Percentiles rank a stretch among this genome's conserved stretches.
phyloP scores from a whole-genome alignment of 768 basidiomycete genomes.

The Suillus brevipes region DNA sequence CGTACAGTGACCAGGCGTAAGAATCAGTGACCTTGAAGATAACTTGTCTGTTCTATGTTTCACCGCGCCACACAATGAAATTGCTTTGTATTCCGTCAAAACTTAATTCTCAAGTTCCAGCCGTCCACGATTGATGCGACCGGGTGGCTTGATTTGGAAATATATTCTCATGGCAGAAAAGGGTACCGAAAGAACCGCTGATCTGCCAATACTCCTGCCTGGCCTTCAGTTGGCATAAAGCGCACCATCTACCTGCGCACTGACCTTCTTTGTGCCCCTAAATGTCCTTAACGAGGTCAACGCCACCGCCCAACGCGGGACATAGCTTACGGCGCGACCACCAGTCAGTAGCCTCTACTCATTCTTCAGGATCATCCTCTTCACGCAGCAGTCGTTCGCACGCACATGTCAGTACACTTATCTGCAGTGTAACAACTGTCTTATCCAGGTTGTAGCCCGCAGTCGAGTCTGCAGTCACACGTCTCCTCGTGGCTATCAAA shows the following conservation, averaged over 20 bases:
- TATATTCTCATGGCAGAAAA: constrained; percentile 5
- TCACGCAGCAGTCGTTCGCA: constrained; percentile 21
- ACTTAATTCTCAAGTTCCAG: too few relatives aligned
- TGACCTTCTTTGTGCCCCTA: not conserved
- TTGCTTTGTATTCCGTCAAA: not conserved
- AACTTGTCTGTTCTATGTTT: too few relatives aligned
- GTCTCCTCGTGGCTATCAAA: constrained; percentile 92
- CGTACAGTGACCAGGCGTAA: not conserved
- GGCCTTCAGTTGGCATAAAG: constrained; percentile 1
- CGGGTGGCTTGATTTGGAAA: not conserved
- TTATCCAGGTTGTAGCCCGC: constrained; percentile 51
- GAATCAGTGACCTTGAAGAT: not conserved
- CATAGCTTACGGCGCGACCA: constrained; percentile 55
- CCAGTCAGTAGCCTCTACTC: constrained; percentile 49
- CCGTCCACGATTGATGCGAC: not conserved
- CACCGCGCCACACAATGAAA: not conserved
- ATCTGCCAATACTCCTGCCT: not conserved
- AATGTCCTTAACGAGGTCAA: constrained; percentile 23
- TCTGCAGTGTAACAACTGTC: constrained; percentile 11
- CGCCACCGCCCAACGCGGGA: constrained; percentile 26
- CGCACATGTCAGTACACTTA: constrained; percentile 27
- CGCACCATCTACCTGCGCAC: not conserved
- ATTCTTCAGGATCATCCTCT: constrained; percentile 35
- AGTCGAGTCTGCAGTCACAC: constrained; percentile 89
- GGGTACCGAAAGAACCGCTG: not conserved